Conservation (phyloP, 2,329 filamentous ascomycete genomes). For the Clonostachys chloroleuca region DNA sequence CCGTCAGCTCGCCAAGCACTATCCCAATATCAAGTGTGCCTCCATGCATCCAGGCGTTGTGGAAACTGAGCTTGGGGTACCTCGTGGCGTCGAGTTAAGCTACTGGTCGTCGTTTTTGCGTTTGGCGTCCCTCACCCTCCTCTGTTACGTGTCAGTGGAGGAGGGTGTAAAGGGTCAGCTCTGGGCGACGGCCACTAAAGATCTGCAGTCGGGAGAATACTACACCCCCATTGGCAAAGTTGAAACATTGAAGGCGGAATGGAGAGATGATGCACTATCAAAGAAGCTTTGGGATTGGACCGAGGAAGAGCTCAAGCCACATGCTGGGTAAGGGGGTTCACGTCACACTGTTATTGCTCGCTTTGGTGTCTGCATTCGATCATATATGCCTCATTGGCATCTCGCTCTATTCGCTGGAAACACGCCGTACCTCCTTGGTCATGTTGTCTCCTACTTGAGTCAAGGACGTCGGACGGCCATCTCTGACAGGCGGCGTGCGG, state of each 20-base stretch:
- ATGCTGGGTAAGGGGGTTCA: no score
- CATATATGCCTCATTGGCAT: no score
- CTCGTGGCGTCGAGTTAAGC: not conserved
- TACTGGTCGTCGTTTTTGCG: no score
- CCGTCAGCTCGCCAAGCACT: slow-evolving; percentile 9
- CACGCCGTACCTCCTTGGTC: no score
- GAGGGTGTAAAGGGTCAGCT: slow-evolving; percentile 20
- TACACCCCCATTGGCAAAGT: slow-evolving; percentile 24
- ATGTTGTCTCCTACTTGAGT: no score
- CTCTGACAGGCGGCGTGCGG: no score
- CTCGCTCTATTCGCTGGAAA: no score
- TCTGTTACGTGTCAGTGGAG: not conserved
- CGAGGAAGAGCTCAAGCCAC: slow-evolving; percentile 10
- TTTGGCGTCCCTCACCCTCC: not conserved
- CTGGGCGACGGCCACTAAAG: slow-evolving; percentile 22
- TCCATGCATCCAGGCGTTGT: slow-evolving; percentile 10
- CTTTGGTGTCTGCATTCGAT: no score
- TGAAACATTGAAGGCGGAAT: not conserved
- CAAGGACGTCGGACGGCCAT: no score
- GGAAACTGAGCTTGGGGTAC: slow-evolving; percentile 7
- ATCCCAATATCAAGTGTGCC: slow-evolving; percentile 9
- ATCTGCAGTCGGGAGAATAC: slow-evolving; percentile 19
- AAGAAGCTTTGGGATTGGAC: slow-evolving; percentile 15
- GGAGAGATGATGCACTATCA: slow-evolving; percentile 6
- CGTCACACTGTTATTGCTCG: no score